Base-by-base conservation (phyloP, 2,329 filamentous ascomycete genomes). In the Remersonia thermophila region DNA sequence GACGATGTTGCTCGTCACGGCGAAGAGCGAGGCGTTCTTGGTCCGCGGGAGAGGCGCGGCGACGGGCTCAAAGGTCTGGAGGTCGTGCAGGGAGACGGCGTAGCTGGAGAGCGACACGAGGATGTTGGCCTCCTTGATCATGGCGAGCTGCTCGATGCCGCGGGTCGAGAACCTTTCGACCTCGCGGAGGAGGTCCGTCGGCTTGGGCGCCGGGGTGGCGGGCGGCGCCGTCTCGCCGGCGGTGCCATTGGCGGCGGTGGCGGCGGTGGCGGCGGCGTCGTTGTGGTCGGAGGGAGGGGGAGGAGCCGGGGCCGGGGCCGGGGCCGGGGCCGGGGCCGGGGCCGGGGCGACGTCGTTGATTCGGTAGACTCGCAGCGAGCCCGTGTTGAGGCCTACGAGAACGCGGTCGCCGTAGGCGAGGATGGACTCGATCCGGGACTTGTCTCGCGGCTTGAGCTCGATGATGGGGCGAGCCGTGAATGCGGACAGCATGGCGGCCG, bases 381-480 rank as follows among this genome's bases (percentile, higher is more conserved):
- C 91, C 27, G 81, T 93, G 60, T 84, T 94, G 45, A 98, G 70
- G 38, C 91, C 91, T 40, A 95, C 86, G 37, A 98, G 73, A 26
- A 98, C 72, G 44, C 87, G 78, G 56, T 98, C 91, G 55, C 82
- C 86, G 61, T 94, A 84, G 43, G 89, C 84, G 32, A 96, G 71
- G 48, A 98, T 84, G 33, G 84, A 91, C 63, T 98, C 91, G 62
- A 98, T 94, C 68, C 82, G 91, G 47, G 84, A 93, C 68, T 93
- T 95, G 74, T 96, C 89, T 60, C 84, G 80, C 60, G 79, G 78
- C 65, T 83, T 87, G 53, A 98, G 81, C 82, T 98, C 91, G 69
- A 96, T 83, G 58, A 98, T 89, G 46, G 87, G 83, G 55, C 84
- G 83, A 66, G 91, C 87, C 51, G 83, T 93, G 65, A 98, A 98